phyloP scores from a whole-genome alignment of 2,329 filamentous ascomycete genomes.

The Neofusicoccum cordaticola region DNA sequence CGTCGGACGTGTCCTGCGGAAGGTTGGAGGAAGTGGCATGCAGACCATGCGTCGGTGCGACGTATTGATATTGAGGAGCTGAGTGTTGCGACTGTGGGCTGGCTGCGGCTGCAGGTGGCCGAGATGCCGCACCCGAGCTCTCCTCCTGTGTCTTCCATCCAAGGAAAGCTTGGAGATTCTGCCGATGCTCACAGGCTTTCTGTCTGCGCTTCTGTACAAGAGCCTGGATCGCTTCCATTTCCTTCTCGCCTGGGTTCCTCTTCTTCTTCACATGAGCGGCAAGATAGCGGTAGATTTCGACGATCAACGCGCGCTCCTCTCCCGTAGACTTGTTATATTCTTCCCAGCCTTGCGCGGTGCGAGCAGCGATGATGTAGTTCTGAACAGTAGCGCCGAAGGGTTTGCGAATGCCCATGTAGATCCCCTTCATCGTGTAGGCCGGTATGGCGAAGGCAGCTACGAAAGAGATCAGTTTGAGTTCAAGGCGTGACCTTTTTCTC shows the following conservation, averaged over 20 bases:
- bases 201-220: constrained; percentile 35
- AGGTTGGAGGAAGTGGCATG: neutral
- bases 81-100: neutral
- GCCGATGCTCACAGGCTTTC: constrained; percentile 20
- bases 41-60: neutral
- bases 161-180: constrained; percentile 19
- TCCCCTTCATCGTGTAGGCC: constrained; percentile 78
- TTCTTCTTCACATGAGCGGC: constrained; percentile 59
- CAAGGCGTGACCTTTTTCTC: no score
- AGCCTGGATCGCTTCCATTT: constrained; percentile 51
- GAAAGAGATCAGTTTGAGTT: neutral
- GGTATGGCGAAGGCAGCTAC: constrained; percentile 55
- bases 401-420: constrained; percentile 74
- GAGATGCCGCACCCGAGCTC: neutral
- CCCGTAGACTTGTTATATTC: constrained; percentile 56
- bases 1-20: neutral
- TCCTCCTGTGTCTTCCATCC: neutral
- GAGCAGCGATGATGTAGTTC: constrained; percentile 75
- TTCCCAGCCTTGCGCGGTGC: constrained; percentile 71
- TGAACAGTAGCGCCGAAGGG: constrained; percentile 67
- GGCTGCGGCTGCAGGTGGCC: neutral
- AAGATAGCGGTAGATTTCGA: constrained; percentile 62
- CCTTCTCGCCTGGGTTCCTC: constrained; percentile 47
- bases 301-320: constrained; percentile 62
- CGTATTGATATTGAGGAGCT: neutral